Evolutionary conservation across 805 yeast genomes (phyloP).

Genomic region (Yarrowia sp.): DNA sequence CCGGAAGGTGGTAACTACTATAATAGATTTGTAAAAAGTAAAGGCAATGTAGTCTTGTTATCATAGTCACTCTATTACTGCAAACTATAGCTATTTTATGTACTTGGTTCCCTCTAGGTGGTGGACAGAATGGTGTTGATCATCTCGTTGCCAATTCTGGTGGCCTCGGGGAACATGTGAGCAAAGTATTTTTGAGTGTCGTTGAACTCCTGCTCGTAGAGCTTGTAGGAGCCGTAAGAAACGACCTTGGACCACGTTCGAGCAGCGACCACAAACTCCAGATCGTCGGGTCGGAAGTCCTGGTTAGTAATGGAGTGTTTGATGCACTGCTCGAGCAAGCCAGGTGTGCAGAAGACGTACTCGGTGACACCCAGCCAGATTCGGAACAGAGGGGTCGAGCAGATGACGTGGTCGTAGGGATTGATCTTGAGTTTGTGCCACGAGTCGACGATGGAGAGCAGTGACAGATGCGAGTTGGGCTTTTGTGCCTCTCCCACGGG

Average conservation of each 20-base stretch:
- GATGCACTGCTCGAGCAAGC: slow-evolving; percentile 74
- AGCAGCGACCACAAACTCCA: slow-evolving; percentile 90
- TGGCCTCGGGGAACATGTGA: slow-evolving; percentile 87
- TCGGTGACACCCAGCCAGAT: slow-evolving; percentile 93
- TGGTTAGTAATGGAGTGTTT: slow-evolving; percentile 64
- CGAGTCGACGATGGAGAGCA: slow-evolving; percentile 88
- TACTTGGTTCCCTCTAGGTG: not conserved
- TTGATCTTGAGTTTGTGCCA: slow-evolving; percentile 83
- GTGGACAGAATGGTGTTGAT: slow-evolving; percentile 58
- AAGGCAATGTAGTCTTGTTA: not conserved
- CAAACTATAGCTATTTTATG: not conserved
- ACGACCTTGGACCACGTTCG: slow-evolving; percentile 83
- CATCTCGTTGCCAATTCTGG: slow-evolving; percentile 89
- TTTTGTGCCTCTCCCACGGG: slow-evolving; percentile 57
- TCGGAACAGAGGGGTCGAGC: slow-evolving; percentile 91
- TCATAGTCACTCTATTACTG: not conserved
- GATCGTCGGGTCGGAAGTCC: slow-evolving; percentile 80
- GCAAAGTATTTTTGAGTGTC: slow-evolving; percentile 77
- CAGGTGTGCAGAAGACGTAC: slow-evolving; percentile 81
- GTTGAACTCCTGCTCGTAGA: slow-evolving; percentile 71
- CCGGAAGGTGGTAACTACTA: not conserved
- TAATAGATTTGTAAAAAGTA: not conserved
- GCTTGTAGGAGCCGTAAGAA: slow-evolving; percentile 65
- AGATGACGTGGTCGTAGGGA: slow-evolving; percentile 95
- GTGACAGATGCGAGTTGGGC: slow-evolving; percentile 86